Percentiles rank a stretch among this genome's conserved stretches.
Conservation (phyloP, 495 filamentous ascomycete species). For the Talaromyces ruber region DNA sequence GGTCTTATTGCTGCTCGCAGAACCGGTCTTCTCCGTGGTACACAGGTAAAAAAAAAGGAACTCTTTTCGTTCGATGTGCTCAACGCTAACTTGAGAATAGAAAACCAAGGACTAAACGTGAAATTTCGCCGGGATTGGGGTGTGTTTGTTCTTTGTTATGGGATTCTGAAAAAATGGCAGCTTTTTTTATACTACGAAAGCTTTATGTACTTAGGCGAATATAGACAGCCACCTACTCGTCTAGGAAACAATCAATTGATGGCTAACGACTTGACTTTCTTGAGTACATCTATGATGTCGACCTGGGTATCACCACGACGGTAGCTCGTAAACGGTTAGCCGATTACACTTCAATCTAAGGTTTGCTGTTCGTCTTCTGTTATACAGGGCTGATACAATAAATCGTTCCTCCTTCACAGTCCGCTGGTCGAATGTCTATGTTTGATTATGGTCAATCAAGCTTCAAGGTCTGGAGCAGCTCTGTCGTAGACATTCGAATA, state of each 20-base stretch:
- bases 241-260: conserved; percentile 24
- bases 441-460: too few relatives aligned
- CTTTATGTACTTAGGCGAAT: conserved; percentile 42
- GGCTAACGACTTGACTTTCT: neutral
- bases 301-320: too few relatives aligned
- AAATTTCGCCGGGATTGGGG: conserved; percentile 21
- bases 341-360: neutral
- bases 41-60: conserved; percentile 55
- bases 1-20: conserved; percentile 99
- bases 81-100: too few relatives aligned
- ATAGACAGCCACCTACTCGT: conserved; percentile 36
- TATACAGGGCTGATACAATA: too few relatives aligned
- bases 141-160: conserved; percentile 35
- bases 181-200: conserved; percentile 41
- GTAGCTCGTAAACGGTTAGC: too few relatives aligned
- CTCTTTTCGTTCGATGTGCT: too few relatives aligned
- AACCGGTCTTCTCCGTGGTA: conserved; percentile 98
- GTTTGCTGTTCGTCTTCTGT: too few relatives aligned
- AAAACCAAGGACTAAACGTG: conserved; percentile 22
- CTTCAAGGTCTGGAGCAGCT: neutral
- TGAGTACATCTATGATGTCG: neutral
- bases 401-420: neutral
- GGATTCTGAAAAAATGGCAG: conserved; percentile 28
- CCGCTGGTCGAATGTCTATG: too few relatives aligned
- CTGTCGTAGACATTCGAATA: too few relatives aligned